Conservation (phyloP, 2,329 filamentous ascomycete genomes). For the Monosporascus sp. region DNA sequence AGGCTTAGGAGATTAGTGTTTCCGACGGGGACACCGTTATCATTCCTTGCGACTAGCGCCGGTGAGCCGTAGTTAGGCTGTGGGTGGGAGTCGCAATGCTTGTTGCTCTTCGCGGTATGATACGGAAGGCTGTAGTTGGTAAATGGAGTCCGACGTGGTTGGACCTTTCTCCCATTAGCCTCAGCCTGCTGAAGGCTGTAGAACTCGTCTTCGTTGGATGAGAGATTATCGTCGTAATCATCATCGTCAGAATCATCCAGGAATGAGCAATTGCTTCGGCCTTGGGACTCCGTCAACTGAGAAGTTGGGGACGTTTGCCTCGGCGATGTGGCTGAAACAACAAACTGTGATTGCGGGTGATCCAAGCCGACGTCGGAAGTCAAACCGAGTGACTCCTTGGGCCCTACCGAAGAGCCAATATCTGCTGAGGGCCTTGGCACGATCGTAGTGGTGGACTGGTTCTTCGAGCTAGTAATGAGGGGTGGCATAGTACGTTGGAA, state of each 20-base stretch:
- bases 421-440: constrained; percentile 6
- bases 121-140: constrained; percentile 45
- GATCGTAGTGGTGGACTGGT: constrained; percentile 12
- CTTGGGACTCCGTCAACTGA: constrained; percentile 26
- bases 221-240: constrained; percentile 33
- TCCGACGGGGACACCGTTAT: constrained; percentile 16
- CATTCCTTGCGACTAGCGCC: constrained; percentile 22
- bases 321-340: constrained; percentile 22
- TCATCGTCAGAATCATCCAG: constrained; percentile 44
- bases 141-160: constrained; percentile 16
- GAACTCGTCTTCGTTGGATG: constrained; percentile 31
- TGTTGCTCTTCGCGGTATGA: constrained; percentile 18
- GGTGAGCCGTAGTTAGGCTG: constrained; percentile 18
- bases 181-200: constrained; percentile 7
- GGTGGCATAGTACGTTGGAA: constrained; percentile 33
- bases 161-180: too few relatives aligned
- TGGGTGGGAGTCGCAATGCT: constrained; percentile 8
- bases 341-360: constrained; percentile 18
- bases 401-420: constrained; percentile 12
- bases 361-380: constrained; percentile 10
- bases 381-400: constrained; percentile 1
- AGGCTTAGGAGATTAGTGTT: constrained; percentile 20
- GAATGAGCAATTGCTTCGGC: constrained; percentile 35
- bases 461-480: constrained; percentile 9
- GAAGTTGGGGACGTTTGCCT: constrained; percentile 29